Base-by-base conservation (phyloP, 2,329 filamentous ascomycete genomes). In the Capronia coronata region DNA sequence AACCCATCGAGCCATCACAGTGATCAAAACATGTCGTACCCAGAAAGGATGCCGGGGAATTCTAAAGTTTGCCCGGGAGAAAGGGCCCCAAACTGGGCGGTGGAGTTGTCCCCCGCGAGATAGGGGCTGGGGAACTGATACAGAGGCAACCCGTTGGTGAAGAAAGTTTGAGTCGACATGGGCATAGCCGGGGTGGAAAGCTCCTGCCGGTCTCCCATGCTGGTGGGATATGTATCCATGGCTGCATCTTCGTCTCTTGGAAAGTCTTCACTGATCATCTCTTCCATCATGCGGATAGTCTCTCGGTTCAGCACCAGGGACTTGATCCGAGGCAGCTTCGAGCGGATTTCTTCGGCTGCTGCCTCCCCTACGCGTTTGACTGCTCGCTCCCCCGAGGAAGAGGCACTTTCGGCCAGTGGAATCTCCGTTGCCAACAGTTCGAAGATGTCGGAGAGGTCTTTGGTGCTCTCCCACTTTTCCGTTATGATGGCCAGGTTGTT, bases 261-360 rank as follows among this genome's bases (percentile, higher is more conserved):
- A n/a, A 43, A 43, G 23, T 49, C 46, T 37, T 49, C 25, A 16
- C 2, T 49, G 16, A 44, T 29, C 46, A 49, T 49, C 40, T 49
- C 46, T 10, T 49, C 46, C 3, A 49, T 44, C 46, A 49, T 49
- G 7, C 46, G 27, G 13, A 49, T 49, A 3, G 22, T 43, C 18
- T 43, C 40, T 4, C 30, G 35, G 39, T 49, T 49, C 25, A 49
- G 40, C 27, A 49, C 46, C 40, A 49, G 14, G 8, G 39, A 44
- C 29, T 44, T 49, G 18, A 44, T 22, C 22, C 21, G 39, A 43
- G 38, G 27, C 23, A 49, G 23, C 18, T 29, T 49, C 2, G 40
- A 23, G 5, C 21, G 46, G 21, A 49, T 37, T 11, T 43, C 39
- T 34, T 44, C 16, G 5, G 29, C 40, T 16, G 40, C 40, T 19